These are phyloP conservation scores for Chiua virens DNA, from an alignment of 768 basidiomycete genomes.

Conservation along the genomic window DNA sequence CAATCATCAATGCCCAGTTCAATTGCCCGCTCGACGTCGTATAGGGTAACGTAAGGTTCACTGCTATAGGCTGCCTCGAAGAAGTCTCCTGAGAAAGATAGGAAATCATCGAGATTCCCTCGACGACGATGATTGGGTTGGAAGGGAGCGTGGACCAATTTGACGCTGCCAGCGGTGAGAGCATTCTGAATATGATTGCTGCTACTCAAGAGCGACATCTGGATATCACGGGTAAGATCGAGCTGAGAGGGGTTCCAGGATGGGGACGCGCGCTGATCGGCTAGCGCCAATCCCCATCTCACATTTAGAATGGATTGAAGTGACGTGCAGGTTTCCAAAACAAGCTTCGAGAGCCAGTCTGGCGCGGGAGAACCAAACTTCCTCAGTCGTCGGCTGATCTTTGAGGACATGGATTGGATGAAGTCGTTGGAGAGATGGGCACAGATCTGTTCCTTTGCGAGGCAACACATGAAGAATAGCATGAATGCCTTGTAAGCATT, in stretches of 20 bases:
- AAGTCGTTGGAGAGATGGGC: conserved; percentile 22
- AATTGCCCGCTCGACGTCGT: conserved; percentile 40
- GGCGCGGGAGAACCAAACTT: conserved; percentile 27
- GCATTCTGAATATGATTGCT: conserved; percentile 25
- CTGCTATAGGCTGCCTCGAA: conserved; percentile 9
- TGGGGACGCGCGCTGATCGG: conserved; percentile 21
- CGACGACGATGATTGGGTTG: conserved; percentile 2
- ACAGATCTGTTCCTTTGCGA: conserved; percentile 22
- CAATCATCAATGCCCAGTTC: conserved; percentile 32
- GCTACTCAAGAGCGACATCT: conserved; percentile 33
- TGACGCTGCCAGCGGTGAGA: neutral
- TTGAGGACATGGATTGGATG: conserved; percentile 29
- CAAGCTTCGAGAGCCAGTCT: conserved; percentile 38
- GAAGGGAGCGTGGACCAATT: conserved; percentile 7
- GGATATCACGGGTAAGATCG: conserved; percentile 30
- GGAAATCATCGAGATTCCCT: conserved; percentile 17
- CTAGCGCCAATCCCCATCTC: conserved; percentile 36
- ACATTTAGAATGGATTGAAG: conserved; percentile 24
- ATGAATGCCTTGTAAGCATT: conserved; percentile 49
- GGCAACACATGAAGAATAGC: conserved; percentile 36
- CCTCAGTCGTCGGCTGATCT: conserved; percentile 24
- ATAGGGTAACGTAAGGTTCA: conserved; percentile 24
- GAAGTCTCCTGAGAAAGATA: conserved; percentile 11
- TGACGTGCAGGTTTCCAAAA: conserved; percentile 32
- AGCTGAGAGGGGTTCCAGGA: conserved; percentile 32